Evolutionary conservation across 1,139 yeast genomes (phyloP), one percentile per base, ranked within the genome.

Genomic region (Scheffersomyces cryptocercus): DNA sequence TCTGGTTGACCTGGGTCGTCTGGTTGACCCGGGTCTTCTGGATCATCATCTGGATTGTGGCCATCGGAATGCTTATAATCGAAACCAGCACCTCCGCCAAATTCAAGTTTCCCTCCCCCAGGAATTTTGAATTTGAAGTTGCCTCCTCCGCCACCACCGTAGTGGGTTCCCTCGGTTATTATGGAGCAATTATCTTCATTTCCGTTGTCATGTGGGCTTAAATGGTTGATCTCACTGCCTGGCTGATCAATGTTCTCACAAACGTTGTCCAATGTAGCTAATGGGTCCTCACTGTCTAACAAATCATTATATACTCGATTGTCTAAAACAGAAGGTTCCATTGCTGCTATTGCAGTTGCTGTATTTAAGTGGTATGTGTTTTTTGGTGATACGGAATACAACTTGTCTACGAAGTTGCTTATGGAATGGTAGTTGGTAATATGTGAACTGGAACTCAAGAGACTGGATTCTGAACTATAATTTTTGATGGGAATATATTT

Each of bases 301-400:
- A 47, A 39, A 43, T 45, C 47, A 36, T 50, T 51, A 13, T 42
- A 24, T 29, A 42, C 41, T 45, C 43, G 53, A 47, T 46, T 51
- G 44, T 36, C 36, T 31, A 43, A 35, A 3, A 20, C 26, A 31
- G 36, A 15, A 31, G 45, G 42, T 41, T 52, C 54, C 29, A 50
- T 46, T 5, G 59, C 56, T 12, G 66, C 70, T 39, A 59, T 53
- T n/a, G 70, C 71, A 4, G 66, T 60, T 14, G 66, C 68, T 13
- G 62, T 54, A 37, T 66, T 59, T 37, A 70, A 54, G 52, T 70
- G 70, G 45, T 59, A 65, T 0, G 77, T 70, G 43, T 70, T 69
- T 41, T 59, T 68, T 0, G 78, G 78, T 2, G 75, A 69, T 2
- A 72, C 70, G 0, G 76, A 66, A 45, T 70, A 71, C 34, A 70